These are phyloP conservation scores for Magnaporthales sp. DNA, from an alignment of 2,329 filamentous ascomycete genomes.

Conservation along the genomic window DNA sequence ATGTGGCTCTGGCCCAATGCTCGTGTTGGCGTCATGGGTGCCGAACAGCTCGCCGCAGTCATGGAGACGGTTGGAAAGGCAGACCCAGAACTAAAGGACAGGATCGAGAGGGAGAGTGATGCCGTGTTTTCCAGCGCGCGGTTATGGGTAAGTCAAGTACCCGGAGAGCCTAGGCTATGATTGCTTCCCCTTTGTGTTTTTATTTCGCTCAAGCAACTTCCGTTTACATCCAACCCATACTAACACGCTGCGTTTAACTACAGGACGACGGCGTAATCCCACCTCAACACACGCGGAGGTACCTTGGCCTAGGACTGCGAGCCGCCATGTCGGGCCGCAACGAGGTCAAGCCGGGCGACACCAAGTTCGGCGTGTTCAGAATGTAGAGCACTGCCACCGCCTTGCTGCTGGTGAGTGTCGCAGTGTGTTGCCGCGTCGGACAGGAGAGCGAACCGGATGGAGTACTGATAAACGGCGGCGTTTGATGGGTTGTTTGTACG, in stretches of 20 bases:
- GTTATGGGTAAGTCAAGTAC: conserved; percentile 60
- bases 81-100: conserved; percentile 69
- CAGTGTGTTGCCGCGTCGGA: background rate
- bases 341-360: conserved; percentile 50
- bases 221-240: background rate
- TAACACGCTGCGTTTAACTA: background rate
- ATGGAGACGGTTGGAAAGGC: conserved; percentile 89
- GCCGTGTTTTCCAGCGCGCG: conserved; percentile 81
- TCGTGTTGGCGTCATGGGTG: conserved; percentile 92
- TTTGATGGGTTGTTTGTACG: background rate
- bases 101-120: conserved; percentile 87
- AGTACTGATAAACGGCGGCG: background rate
- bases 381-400: conserved; percentile 42
- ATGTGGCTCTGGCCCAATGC: conserved; percentile 98
- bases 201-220: conserved; percentile 4
- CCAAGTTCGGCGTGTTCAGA: conserved; percentile 72
- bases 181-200: conserved; percentile 7
- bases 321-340: conserved; percentile 63
- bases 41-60: conserved; percentile 81
- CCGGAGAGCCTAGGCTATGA: background rate
- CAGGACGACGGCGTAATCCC: conserved; percentile 73
- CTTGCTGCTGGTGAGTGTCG: background rate
- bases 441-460: background rate
- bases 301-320: conserved; percentile 63
- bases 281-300: conserved; percentile 64